Evolutionary conservation across 495 filamentous ascomycete genomes (phyloP), one percentile per base, ranked within the genome.

Genomic region (Entonaema liquescens): DNA sequence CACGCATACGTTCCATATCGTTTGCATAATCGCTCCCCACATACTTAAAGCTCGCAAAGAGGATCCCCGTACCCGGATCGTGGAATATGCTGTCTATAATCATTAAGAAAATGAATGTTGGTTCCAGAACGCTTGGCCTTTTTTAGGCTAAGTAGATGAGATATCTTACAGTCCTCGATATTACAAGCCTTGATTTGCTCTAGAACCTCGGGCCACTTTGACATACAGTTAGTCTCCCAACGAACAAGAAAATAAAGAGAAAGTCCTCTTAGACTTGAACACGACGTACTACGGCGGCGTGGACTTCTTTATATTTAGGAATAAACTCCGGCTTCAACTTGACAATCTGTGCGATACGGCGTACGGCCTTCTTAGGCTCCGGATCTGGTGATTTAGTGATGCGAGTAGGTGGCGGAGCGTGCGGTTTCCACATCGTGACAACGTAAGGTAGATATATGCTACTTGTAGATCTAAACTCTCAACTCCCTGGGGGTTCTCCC

Each of bases 31-130:
- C 86, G 55, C 83, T 83, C 1, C 91, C 91, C 17, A 90, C 81
- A 64, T 93, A 93, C 77, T 92, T 93, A 79, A 92, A 92, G 28
- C 80, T 87, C 7, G 89, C 90, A 70, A 93, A 93, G 0, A 93
- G 81, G 28, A 88, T 88, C 25, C 85, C 81, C 0, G 84, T 82
- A 15, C 81, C 83, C 17, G 86, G 83, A 61, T 92, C 88, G 25
- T 89, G 88, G 79, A 86, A 92, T 72, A 93, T 94, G 35, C 88
- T 90, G 68, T 93, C 91, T 90, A 70, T 62, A 53, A n/a, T 23
- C 15, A 8, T 33, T 25, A 53, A 11, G 49, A 12, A 25, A 7
- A 33, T n/a, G 21, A 15, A 50, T 25, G 8, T 21, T 17, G 17
- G 44, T 50, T 9, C 17, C 44, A 9, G 17, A 50, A 21, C 8